Evolutionary conservation across 2,329 filamentous ascomycete species (phyloP), one percentile per base, ranked within the genome.

Genomic region (Ophiostoma australiae): DNA sequence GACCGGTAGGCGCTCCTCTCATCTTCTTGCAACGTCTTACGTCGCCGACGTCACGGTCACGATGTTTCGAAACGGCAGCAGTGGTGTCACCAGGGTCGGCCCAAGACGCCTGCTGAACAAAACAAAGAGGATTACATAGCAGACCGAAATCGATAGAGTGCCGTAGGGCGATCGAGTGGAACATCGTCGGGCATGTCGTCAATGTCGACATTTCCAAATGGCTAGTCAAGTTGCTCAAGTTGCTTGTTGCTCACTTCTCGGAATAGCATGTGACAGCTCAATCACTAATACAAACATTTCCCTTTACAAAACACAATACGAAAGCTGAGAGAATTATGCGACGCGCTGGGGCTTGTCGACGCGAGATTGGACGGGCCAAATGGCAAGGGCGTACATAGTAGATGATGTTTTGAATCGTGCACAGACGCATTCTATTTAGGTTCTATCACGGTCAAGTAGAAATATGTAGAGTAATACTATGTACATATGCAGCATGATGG

Each of bases 1-100:
- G 39, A 11, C 33, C n/a, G 55, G n/a, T n/a, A 11, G 55, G 23
- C 7, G n/a, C 52, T 55, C 52, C 55, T 61, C 23, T 61, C 55
- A 61, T 61, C 27, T 61, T 61, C 11, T 15, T 61, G 55, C 23
- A 61, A 61, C 55, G 55, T 61, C 55, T 61, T 61, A 61, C 27
- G 55, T 61, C 13, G 55, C 55, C 27, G 55, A 61, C 27, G 55
- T 61, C 55, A 55, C 48, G 44, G 20, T 27, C n/a, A 17, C 10
- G 20, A 61, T 61, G 55, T 61, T 61, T 61, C 55, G 55, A 61
- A 61, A 31, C 55, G 13, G 4, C 8, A 23, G 3, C 20, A 39
- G 15, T 44, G 39, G 39, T 44, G 15, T 17, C 5, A 44, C 10
- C 13, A 39, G 37, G 37, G 6, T 39, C 11, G 37, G 27, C 27